phyloP scores from a whole-genome alignment of 2,329 filamentous ascomycete genomes.

The Proliferodiscus dingleyae region DNA sequence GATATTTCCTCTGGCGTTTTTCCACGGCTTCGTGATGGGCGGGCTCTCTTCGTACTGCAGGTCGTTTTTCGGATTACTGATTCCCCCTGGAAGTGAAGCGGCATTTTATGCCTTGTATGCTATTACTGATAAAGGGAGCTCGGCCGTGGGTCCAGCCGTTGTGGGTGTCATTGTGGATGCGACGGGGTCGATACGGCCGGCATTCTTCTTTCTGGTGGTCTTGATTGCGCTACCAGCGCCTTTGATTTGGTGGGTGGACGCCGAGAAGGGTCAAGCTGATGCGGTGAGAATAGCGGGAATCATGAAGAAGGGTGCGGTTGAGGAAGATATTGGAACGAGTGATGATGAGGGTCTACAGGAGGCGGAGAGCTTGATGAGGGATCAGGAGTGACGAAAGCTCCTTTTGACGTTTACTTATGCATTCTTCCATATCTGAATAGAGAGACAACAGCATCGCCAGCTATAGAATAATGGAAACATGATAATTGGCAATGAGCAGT shows the following conservation, averaged over 20 bases:
- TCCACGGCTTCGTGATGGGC: constrained; percentile 93
- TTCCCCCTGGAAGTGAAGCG: constrained; percentile 87
- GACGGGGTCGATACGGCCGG: constrained; percentile 72
- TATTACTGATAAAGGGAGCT: constrained; percentile 94
- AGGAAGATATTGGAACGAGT: background rate
- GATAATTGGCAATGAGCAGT: too few species aligned
- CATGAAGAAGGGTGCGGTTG: constrained; percentile 9
- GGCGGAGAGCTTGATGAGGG: too few species aligned
- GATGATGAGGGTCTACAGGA: background rate
- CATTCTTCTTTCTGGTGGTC: constrained; percentile 84
- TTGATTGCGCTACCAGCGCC: constrained; percentile 78
- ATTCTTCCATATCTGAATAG: too few species aligned
- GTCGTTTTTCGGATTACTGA: constrained; percentile 84
- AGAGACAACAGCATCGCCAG: too few species aligned
- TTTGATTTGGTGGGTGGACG: constrained; percentile 77
- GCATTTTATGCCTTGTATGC: constrained; percentile 95
- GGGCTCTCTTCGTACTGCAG: constrained; percentile 88
- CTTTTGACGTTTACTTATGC: too few species aligned
- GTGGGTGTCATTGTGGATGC: constrained; percentile 87
- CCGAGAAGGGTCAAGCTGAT: constrained; percentile 69
- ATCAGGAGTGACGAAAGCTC: too few species aligned
- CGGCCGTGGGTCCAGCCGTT: constrained; percentile 87
- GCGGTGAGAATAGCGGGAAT: constrained; percentile 54
- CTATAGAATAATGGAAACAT: too few species aligned
- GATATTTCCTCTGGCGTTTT: constrained; percentile 85